These are phyloP conservation scores for Starmera amethionina DNA, from an alignment of 805 yeast genomes.

Conservation along the genomic window DNA sequence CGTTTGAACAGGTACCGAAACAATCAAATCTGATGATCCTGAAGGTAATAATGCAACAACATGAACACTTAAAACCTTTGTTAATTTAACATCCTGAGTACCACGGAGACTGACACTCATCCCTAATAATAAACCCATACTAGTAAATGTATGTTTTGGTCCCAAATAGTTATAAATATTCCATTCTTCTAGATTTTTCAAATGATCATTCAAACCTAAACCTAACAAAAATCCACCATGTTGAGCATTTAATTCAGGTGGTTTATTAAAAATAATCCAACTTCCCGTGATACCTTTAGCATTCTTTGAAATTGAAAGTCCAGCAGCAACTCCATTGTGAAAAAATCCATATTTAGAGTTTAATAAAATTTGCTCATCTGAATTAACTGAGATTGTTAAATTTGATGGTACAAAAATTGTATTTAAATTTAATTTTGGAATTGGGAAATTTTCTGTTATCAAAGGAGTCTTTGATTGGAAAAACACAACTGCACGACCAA, in stretches of 20 bases:
- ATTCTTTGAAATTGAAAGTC: constrained; percentile 60
- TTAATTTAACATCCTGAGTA: constrained; percentile 74
- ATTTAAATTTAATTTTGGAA: constrained; percentile 65
- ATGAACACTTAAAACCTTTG: constrained; percentile 88
- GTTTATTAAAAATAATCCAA: constrained; percentile 86
- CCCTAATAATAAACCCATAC: constrained; percentile 82
- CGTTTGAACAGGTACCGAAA: constrained; percentile 72
- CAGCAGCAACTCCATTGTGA: constrained; percentile 87
- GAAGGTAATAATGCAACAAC: constrained; percentile 84
- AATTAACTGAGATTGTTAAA: constrained; percentile 52
- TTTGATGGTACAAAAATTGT: constrained; percentile 56
- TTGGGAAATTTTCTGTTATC: constrained; percentile 75
- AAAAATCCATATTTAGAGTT: constrained; percentile 75
- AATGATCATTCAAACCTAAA: constrained; percentile 83
- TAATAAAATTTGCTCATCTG: constrained; percentile 38
- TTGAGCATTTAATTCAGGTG: constrained; percentile 58
- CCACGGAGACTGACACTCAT: constrained; percentile 86
- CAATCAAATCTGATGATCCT: constrained; percentile 86
- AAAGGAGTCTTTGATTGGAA: constrained; percentile 64
- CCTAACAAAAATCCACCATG: constrained; percentile 96
- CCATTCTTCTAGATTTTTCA: constrained; percentile 84
- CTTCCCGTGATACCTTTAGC: constrained; percentile 72
- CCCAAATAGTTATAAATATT: constrained; percentile 89
- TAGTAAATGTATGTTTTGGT: constrained; percentile 75
- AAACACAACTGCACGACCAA: constrained; percentile 71